Percentiles rank a stretch among this genome's conserved stretches.
Conservation (phyloP, 208 protist genomes). For the Balamuthia mandrillaris region DNA sequence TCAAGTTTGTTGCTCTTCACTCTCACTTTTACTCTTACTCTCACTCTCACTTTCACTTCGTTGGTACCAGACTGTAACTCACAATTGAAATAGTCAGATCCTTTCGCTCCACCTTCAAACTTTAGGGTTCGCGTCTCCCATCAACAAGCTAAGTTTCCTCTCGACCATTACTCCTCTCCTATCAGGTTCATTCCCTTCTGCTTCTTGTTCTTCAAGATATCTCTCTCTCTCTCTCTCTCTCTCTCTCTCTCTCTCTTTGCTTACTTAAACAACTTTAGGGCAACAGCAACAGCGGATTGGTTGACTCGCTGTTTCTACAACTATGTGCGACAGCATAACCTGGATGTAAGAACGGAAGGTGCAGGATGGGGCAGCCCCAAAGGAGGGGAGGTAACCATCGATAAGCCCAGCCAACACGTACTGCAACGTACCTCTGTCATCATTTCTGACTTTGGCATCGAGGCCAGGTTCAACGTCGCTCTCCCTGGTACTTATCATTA, state of each 20-base stretch:
- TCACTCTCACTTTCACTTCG: too few species aligned
- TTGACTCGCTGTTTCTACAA: slow-evolving; percentile 49
- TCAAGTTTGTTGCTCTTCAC: too few species aligned
- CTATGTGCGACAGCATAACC: background rate
- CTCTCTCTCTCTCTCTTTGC: slow-evolving; percentile 33
- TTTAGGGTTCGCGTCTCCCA: slow-evolving; percentile 43
- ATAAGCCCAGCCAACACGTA: slow-evolving; percentile 80
- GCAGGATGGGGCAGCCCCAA: slow-evolving; percentile 56
- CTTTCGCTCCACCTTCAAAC: slow-evolving; percentile 64
- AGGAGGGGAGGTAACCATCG: slow-evolving; percentile 76
- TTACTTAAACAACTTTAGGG: background rate
- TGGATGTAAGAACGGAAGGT: background rate
- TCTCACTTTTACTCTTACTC: too few species aligned
- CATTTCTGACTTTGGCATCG: slow-evolving; percentile 51
- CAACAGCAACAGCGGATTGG: slow-evolving; percentile 44
- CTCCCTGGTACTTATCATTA: slow-evolving; percentile 79
- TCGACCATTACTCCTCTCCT: background rate
- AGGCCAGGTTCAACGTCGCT: slow-evolving; percentile 80
- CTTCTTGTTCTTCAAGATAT: background rate
- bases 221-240: too few species aligned
- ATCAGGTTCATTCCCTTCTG: background rate
- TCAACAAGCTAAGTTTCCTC: slow-evolving; percentile 38
- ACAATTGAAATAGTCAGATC: too few species aligned
- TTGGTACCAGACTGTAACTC: too few species aligned
- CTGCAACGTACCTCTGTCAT: slow-evolving; percentile 79